Percentiles rank a stretch among this genome's conserved stretches.
These are phyloP conservation scores for Yarrowia phangngaensis DNA, from an alignment of 805 yeast genomes.

Conservation along the genomic window DNA sequence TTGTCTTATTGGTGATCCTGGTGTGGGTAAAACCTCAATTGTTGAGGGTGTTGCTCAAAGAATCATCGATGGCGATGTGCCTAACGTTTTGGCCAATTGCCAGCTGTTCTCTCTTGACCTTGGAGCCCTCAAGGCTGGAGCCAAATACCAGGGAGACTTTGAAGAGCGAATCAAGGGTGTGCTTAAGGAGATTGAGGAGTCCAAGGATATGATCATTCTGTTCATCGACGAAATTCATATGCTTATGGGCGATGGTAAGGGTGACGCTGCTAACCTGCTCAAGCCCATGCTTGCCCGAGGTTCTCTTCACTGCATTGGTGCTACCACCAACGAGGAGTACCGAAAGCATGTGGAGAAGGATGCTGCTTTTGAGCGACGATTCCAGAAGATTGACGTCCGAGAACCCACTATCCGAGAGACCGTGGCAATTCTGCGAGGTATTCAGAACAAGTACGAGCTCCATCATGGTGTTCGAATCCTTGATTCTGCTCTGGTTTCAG, in stretches of 20 bases:
- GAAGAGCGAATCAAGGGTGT: slow-evolving; percentile 98
- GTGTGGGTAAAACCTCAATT: slow-evolving; percentile 98
- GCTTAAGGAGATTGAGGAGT: slow-evolving; percentile 84
- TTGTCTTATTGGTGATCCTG: slow-evolving; percentile 96
- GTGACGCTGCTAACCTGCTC: slow-evolving; percentile 92
- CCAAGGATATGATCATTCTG: slow-evolving; percentile 77
- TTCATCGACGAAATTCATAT: slow-evolving; percentile 98
- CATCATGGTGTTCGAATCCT: slow-evolving; percentile 97
- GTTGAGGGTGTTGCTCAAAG: slow-evolving; percentile 99
- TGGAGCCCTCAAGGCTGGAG: slow-evolving; percentile 98
- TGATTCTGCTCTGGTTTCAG: slow-evolving; percentile 89
- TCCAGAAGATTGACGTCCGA: slow-evolving; percentile 93
- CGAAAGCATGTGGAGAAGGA: slow-evolving; percentile 90
- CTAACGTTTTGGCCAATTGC: slow-evolving; percentile 75
- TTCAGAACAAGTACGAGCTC: slow-evolving; percentile 90
- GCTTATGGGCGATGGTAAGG: slow-evolving; percentile 99
- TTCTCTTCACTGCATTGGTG: slow-evolving; percentile 94
- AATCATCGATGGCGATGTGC: slow-evolving; percentile 92
- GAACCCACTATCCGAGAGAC: slow-evolving; percentile 93
- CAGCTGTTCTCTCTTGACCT: slow-evolving; percentile 83
- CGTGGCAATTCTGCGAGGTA: slow-evolving; percentile 91
- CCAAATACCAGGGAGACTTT: slow-evolving; percentile 96
- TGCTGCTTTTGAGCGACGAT: slow-evolving; percentile 98
- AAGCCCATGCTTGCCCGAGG: slow-evolving; percentile 98
- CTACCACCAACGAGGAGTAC: slow-evolving; percentile 93